Evolutionary conservation across 1,284 basidiomycete species (phyloP).

Genomic region (Puccinia polysora): DNA sequence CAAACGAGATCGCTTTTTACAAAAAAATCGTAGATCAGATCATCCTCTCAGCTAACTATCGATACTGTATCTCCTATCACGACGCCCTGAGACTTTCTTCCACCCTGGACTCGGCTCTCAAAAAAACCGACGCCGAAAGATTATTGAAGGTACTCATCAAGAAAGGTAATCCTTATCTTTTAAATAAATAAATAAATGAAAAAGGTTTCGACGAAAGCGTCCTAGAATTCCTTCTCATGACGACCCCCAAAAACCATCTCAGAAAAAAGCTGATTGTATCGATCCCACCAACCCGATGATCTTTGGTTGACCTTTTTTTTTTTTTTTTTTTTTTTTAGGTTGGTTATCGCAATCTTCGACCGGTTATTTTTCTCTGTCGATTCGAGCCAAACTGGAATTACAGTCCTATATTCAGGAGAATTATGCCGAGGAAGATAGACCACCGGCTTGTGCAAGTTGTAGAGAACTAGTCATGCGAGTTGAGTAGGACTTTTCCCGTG

Average conservation of each 20-base stretch:
- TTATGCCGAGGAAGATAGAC: constrained; percentile 25
- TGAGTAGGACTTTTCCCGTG: neutral
- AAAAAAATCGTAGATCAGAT: constrained; percentile 28
- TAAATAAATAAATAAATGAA: neutral
- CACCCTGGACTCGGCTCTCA: neutral
- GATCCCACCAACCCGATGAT: no score
- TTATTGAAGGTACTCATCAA: constrained; percentile 2
- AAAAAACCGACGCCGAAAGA: constrained; percentile 34
- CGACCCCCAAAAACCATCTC: no score
- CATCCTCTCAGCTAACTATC: constrained; percentile 13
- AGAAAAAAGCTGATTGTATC: no score
- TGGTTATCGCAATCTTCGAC: constrained; percentile 16
- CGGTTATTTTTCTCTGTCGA: constrained; percentile 22
- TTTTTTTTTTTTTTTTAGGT: neutral
- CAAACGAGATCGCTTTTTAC: constrained; percentile 21
- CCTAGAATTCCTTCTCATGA: neutral
- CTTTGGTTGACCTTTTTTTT: neutral
- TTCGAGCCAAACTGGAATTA: constrained; percentile 25
- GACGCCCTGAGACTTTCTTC: constrained; percentile 17
- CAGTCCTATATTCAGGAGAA: constrained; percentile 28
- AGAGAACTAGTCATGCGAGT: constrained; percentile 37
- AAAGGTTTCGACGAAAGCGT: neutral
- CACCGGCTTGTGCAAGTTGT: constrained; percentile 24
- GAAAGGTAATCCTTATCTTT: constrained; percentile 6
- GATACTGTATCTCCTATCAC: constrained; percentile 31